Evolutionary conservation across 192 early-diverging fungal species (phyloP), one percentile per base, ranked within the genome.

Genomic region (Thamnidium elegans): DNA sequence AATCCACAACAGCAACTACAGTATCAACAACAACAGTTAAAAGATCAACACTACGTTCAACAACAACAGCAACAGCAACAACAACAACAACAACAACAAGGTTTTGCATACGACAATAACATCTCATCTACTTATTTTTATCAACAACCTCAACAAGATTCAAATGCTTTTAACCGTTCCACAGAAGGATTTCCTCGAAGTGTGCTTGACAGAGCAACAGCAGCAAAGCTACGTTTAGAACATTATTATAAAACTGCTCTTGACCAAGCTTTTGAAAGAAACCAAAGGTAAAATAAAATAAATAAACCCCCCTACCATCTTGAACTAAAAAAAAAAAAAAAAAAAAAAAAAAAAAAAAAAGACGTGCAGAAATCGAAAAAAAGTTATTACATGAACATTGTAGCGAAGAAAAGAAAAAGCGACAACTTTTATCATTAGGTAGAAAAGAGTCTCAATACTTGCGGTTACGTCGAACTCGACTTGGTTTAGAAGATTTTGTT

Each of bases 361-460:
- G 93, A 50, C 84, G 90, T 54, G 74, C 81, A 71, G 93, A 96
- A 26, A 79, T 92, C 26, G 94, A 97, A 78, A 75, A 86, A 62
- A 84, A 83, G 55, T 76, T 96, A 8, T 68, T 79, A 58, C 79
- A 73, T 3, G 92, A 97, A 63, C 78, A 78, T 39, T 89, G 92
- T 62, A 90, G 89, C 19, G 92, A 92, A 36, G 97, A 97, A 67
- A 87, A 91, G 68, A 95, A 92, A 74, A 81, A 87, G 43, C 81
- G 94, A 53, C 93, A 96, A 76, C 68, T 97, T 70, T 72, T 71
- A 31, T 81, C 81, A 19, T 76, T 94, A 9, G 92, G 93, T 3
- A 75, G 88, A 55, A 95, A 94, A 66, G 98, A 99, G 70, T 92
- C 92, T 31, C 90, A 95, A 62, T 99, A 94, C 73, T 79, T 98